These are phyloP conservation scores for Mallotus repandus DNA, from an alignment of 441 rosid genomes.

Conservation along the genomic window DNA sequence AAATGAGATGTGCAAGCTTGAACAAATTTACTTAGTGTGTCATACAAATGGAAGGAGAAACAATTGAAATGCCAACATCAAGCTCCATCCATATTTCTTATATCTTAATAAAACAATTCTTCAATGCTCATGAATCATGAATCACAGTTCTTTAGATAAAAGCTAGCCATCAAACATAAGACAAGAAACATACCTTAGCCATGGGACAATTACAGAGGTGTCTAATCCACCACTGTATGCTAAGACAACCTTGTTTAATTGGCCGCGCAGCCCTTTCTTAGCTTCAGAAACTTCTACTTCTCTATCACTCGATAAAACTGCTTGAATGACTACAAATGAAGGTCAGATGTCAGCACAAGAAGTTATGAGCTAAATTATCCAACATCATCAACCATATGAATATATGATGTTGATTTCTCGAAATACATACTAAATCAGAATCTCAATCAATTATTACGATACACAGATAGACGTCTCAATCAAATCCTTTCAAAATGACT, in stretches of 20 bases:
- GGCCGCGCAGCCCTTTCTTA: slow-evolving; percentile 64
- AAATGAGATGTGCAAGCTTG: no score
- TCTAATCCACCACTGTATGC: slow-evolving; percentile 96
- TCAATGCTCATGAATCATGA: not conserved
- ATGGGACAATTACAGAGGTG: slow-evolving; percentile 94
- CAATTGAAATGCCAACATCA: no score
- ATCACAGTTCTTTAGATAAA: not conserved
- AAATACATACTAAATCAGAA: not conserved
- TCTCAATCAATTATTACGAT: not conserved
- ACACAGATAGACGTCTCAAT: not conserved
- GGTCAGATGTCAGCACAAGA: not conserved
- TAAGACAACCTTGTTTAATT: slow-evolving; percentile 79
- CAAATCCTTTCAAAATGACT: not conserved
- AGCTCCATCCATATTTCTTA: no score
- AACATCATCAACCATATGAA: not conserved
- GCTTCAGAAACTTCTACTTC: slow-evolving; percentile 29
- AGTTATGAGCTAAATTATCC: no score
- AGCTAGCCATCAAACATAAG: not conserved
- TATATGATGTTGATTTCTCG: not conserved
- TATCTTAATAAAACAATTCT: no score
- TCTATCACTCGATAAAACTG: slow-evolving; percentile 38
- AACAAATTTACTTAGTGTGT: no score
- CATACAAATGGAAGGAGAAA: no score
- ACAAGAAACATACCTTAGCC: slow-evolving; percentile 63
- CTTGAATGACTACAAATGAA: no score